Evolutionary conservation across 1,284 basidiomycete genomes (phyloP), one percentile per base, ranked within the genome.

Genomic region (Phlebopus sp.): DNA sequence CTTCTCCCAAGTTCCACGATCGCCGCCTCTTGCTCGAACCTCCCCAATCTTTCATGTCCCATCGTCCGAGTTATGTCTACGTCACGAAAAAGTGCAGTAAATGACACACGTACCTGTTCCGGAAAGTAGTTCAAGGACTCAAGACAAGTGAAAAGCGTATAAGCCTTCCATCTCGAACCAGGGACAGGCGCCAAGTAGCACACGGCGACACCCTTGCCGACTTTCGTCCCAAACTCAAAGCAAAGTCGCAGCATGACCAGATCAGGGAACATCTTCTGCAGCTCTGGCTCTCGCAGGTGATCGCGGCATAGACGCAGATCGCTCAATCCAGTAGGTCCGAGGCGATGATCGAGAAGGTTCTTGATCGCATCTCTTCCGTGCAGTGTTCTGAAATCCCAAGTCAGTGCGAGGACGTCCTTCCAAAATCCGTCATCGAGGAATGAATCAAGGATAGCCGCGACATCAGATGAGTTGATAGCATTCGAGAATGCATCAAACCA

Each of bases 41-140:
- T 21, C 14, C 11, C 48, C 51, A 3, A 50, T 41, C 65, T 66
- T 5, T 29, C 8, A 9, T 29, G n/a, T 29, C 9, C 27, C 27
- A 32, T 13, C 10, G 44, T 23, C 4, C 15, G 3, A 10, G n/a
- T 37, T 18, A 21, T 21, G 10, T n/a, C 5, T 2, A 13, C 27
- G 27, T 21, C 25, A 42, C 5, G n/a, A n/a, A 18, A 17, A n/a
- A 17, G 37, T 6, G 17, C 4, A 17, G 6, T 11, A 5, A 37
- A 15, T 19, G n/a, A 13, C 42, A 2, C 29, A 34, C 58, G 27
- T 38, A 59, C 64, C 40, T 52, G 49, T n/a, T 75, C 75, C 0
- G 72, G 69, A 55, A 67, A 62, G 14, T 59, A 74, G 46, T 74
- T 69, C 37, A 82, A 65, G 3, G 66, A 68, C 47, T 75, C 72